Percentiles rank a stretch among this genome's conserved stretches.
Conservation (phyloP, 2,329 filamentous ascomycete species). For the Purpureocillium lavendulum region DNA sequence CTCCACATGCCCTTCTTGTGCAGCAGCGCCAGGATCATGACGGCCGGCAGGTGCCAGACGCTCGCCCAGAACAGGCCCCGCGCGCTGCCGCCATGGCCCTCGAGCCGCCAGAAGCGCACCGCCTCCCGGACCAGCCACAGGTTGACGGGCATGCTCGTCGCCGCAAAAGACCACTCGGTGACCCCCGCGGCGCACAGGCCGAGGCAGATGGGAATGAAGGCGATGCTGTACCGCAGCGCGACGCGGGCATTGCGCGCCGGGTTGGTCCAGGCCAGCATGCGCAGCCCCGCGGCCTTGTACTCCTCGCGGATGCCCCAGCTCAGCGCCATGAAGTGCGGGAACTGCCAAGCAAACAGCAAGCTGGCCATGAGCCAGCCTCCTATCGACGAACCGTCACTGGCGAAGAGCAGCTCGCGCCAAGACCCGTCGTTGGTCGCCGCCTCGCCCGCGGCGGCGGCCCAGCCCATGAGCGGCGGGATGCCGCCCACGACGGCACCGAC, state of each 20-base stretch:
- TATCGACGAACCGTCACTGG: constrained; percentile 47
- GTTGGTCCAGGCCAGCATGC: constrained; percentile 80
- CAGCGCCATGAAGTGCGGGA: constrained; percentile 94
- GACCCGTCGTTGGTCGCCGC: constrained; percentile 67
- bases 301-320: constrained; percentile 85
- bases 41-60: constrained; percentile 87
- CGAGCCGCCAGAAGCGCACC: constrained; percentile 68
- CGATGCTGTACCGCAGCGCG: constrained; percentile 75
- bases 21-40: constrained; percentile 82
- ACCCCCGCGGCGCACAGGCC: constrained; percentile 71
- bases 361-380: constrained; percentile 87
- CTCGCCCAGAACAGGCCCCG: constrained; percentile 92
- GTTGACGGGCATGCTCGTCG: constrained; percentile 75
- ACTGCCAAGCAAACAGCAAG: constrained; percentile 91
- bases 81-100: constrained; percentile 73
- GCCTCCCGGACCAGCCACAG: constrained; percentile 77
- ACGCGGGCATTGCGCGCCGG: constrained; percentile 79
- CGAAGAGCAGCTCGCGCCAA: constrained; percentile 71
- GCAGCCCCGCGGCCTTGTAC: constrained; percentile 63
- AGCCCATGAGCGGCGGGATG: constrained; percentile 95
- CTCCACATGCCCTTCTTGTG: constrained; percentile 93
- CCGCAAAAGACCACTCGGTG: constrained; percentile 78
- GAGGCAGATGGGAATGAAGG: constrained; percentile 80
- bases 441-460: constrained; percentile 89
- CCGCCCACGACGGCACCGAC: constrained; percentile 85